Evolutionary conservation across 2,329 filamentous ascomycete species (phyloP).

Genomic region (Chalaropsis ovoidea): DNA sequence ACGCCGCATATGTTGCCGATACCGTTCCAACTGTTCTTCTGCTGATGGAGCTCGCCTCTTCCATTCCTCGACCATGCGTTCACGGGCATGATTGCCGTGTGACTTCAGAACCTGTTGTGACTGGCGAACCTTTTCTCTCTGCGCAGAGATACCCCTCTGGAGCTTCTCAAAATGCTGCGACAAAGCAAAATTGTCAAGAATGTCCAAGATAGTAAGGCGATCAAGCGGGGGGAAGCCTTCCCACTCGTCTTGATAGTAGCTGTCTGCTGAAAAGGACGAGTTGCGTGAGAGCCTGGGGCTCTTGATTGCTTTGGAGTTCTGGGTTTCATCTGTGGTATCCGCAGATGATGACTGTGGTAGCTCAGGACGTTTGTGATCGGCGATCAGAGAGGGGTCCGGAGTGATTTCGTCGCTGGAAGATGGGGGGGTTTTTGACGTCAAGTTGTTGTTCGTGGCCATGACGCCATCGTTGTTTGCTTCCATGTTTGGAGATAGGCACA

Average conservation of each 20-base stretch:
- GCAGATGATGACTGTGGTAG: not conserved
- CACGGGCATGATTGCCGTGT: slow-evolving; percentile 66
- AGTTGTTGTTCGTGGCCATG: not conserved
- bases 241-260: slow-evolving; percentile 80
- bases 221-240: slow-evolving; percentile 80
- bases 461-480: not conserved
- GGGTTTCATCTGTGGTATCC: slow-evolving; percentile 26
- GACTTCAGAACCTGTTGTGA: slow-evolving; percentile 73
- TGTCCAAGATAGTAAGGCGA: slow-evolving; percentile 79
- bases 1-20: slow-evolving; percentile 73
- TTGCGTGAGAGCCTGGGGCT: slow-evolving; percentile 60
- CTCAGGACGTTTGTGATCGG: slow-evolving; percentile 26
- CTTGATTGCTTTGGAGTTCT: slow-evolving; percentile 35
- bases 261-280: slow-evolving; percentile 71
- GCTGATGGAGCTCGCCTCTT: slow-evolving; percentile 72
- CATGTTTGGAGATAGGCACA: not conserved
- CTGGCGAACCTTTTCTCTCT: slow-evolving; percentile 74
- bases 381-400: slow-evolving; percentile 40
- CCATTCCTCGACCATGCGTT: slow-evolving; percentile 89
- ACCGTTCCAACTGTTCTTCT: slow-evolving; percentile 86
- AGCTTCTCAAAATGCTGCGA: slow-evolving; percentile 85
- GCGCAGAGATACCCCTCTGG: slow-evolving; percentile 68
- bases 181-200: slow-evolving; percentile 86
- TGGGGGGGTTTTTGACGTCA: not conserved
- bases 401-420: slow-evolving; percentile 25